Evolutionary conservation across 306 rosid genomes (phyloP), one percentile per base, ranked within the genome.

Genomic region (Lathyrus aphaca): DNA sequence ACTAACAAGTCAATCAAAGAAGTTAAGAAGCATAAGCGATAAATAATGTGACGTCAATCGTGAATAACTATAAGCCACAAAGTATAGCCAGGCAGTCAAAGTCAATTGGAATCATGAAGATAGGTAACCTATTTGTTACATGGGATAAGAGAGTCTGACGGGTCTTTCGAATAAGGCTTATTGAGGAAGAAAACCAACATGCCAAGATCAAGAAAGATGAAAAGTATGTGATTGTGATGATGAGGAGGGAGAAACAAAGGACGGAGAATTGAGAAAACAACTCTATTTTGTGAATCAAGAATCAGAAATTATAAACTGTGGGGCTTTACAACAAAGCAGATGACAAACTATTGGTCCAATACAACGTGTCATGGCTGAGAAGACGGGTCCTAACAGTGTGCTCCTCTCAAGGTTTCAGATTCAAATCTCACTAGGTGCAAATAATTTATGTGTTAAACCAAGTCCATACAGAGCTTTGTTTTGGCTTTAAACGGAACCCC

Each of bases 231-330:
- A 37, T 60, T 59, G 29, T 16, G 66, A 37, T 60, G 66, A 60
- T 37, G 46, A 59, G 65, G 46, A 59, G 65, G 65, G 46, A 60
- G 46, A 37, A 17, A 60, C 14, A 60, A 15, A 35, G 66, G 15
- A 10, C 2, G 27, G 65, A 32, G 65, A 59, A 59, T 43, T 35
- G 66, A 16, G 46, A 8, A 16, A 17, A 60, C 66, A 60, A 35
- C 46, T 44, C 45, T 10, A 59, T 35, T 59, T 37, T 59, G 27
- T 16, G 45, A 44, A 16, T 59, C 17, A 58, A 58, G 16, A 58
- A n/a, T 30, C 21, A 30, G 6, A 58, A 58, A 58, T 30, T 11
- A 30, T 29, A 29, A 19, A 53, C 35, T 53, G 32, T 53, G 14
- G 4, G 32, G 32, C 59, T 53, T 19, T 11, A 1, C 4, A 23